Percentiles rank a stretch among this genome's conserved stretches.
Conservation (phyloP, 2,329 filamentous ascomycete genomes). For the Botryotinia convoluta region DNA sequence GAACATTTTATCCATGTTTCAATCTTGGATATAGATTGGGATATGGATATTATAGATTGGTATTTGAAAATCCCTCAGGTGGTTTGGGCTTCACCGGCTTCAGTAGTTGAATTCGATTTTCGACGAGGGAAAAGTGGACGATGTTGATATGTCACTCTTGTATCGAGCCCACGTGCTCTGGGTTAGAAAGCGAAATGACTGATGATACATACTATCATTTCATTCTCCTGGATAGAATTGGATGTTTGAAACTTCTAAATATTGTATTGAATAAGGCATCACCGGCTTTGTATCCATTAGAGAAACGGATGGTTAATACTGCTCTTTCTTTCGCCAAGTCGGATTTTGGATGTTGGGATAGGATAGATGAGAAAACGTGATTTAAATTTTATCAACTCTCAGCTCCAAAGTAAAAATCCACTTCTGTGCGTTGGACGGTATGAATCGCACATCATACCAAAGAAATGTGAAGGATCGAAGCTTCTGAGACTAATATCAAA, state of each 20-base stretch:
- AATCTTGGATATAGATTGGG: background rate
- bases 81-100: background rate
- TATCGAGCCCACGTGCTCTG: background rate
- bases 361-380: background rate
- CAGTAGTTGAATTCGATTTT: background rate
- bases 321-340: background rate
- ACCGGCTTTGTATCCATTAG: background rate
- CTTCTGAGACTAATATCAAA: background rate
- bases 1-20: background rate
- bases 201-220: too few species aligned
- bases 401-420: background rate
- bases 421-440: background rate
- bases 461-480: background rate
- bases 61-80: background rate
- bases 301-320: background rate
- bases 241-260: background rate
- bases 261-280: background rate
- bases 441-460: background rate
- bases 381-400: background rate
- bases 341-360: background rate
- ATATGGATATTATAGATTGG: background rate
- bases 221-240: background rate
- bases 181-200: background rate
- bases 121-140: background rate
- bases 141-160: background rate